These are phyloP conservation scores for Dryas alaskensis DNA, from an alignment of 306 rosid species.

Conservation along the genomic window DNA sequence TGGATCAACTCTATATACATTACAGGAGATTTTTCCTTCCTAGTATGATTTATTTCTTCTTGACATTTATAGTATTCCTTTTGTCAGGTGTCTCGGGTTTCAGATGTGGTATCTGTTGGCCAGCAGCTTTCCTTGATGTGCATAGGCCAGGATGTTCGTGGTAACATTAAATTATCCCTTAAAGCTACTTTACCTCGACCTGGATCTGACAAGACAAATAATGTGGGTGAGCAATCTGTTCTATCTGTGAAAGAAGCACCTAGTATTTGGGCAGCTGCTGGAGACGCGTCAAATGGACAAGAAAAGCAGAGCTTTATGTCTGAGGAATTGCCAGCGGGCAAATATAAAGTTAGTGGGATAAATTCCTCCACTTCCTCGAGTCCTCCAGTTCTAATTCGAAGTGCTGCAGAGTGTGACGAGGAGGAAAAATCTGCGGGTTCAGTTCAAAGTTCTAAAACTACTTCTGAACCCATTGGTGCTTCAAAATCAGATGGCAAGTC, in stretches of 20 bases:
- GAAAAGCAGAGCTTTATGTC: slow-evolving; percentile 40
- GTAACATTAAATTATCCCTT: slow-evolving; percentile 88
- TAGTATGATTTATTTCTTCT: background rate
- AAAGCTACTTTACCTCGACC: slow-evolving; percentile 56
- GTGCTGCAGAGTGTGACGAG: slow-evolving; percentile 83
- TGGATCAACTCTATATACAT: background rate
- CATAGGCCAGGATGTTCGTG: slow-evolving; percentile 91
- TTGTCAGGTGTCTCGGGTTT: slow-evolving; percentile 66
- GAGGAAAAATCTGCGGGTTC: slow-evolving; percentile 59
- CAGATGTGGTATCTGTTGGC: slow-evolving; percentile 79
- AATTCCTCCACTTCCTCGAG: slow-evolving; percentile 37
- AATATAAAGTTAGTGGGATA: slow-evolving; percentile 30
- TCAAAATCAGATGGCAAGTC: slow-evolving; percentile 31
- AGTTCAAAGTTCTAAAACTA: slow-evolving; percentile 35
- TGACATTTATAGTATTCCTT: slow-evolving; percentile 15
- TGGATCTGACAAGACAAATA: slow-evolving; percentile 20
- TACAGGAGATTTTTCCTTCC: background rate
- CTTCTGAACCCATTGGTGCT: slow-evolving; percentile 20
- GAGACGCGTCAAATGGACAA: slow-evolving; percentile 25
- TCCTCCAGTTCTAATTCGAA: slow-evolving; percentile 70
- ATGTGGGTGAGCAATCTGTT: slow-evolving; percentile 35
- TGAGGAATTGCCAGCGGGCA: slow-evolving; percentile 34
- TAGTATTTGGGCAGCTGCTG: slow-evolving; percentile 45
- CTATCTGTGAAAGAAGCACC: slow-evolving; percentile 44
- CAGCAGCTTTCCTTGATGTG: slow-evolving; percentile 79